phyloP scores from a whole-genome alignment of 2,329 filamentous ascomycete genomes.

The Arthrinium puccinioides region DNA sequence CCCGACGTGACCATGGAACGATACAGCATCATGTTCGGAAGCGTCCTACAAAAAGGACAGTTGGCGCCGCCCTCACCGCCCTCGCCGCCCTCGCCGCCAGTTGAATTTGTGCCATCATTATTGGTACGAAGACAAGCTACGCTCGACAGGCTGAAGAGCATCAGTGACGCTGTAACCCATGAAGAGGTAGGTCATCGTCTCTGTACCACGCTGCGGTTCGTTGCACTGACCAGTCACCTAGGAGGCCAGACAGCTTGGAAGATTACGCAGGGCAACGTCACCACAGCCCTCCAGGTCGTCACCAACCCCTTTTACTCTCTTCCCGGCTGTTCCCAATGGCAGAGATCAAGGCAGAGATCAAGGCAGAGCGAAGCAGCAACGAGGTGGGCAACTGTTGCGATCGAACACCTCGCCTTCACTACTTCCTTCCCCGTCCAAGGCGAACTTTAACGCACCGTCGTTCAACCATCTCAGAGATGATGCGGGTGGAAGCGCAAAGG shows the following conservation, averaged over 20 bases:
- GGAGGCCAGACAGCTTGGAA: slow-evolving; percentile 8
- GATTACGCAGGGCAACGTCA: slow-evolving; percentile 38
- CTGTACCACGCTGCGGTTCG: no score
- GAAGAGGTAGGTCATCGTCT: slow-evolving; percentile 2
- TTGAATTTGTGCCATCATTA: slow-evolving; percentile 33
- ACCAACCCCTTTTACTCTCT: slow-evolving; percentile 34
- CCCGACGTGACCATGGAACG: slow-evolving; percentile 75
- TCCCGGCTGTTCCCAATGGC: slow-evolving; percentile 32
- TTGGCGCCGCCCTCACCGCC: no score
- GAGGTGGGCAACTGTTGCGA: slow-evolving; percentile 28
- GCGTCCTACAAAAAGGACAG: slow-evolving; percentile 48
- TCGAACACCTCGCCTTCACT: slow-evolving; percentile 49
- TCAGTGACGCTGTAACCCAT: background rate
- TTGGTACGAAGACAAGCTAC: slow-evolving; percentile 53
- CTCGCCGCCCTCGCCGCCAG: no score
- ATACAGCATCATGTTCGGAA: slow-evolving; percentile 90
- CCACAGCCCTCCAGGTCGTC: slow-evolving; percentile 35
- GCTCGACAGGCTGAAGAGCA: slow-evolving; percentile 41
- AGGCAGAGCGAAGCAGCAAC: slow-evolving; percentile 28
- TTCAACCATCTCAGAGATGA: slow-evolving; percentile 13
- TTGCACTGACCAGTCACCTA: slow-evolving; percentile 1
- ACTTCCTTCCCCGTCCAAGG: slow-evolving; percentile 34
- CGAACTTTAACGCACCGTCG: slow-evolving; percentile 21
- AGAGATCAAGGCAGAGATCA: no score
- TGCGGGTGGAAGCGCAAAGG: slow-evolving; percentile 9